These are phyloP conservation scores for Alternaria sp. DNA, from an alignment of 2,329 filamentous ascomycete genomes.

Conservation along the genomic window DNA sequence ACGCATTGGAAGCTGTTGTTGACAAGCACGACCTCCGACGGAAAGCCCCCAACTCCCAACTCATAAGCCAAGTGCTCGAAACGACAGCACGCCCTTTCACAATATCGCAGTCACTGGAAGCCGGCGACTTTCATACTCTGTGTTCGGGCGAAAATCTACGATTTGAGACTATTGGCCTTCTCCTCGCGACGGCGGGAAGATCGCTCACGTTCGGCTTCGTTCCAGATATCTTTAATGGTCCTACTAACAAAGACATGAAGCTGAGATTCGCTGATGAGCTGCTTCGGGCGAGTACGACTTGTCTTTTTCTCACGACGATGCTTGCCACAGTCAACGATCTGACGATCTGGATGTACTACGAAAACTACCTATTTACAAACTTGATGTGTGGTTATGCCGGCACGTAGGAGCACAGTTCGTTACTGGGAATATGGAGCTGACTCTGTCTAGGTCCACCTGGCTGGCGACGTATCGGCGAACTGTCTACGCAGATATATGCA, in stretches of 20 bases:
- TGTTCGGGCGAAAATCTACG: slow-evolving; percentile 52
- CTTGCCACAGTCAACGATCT: slow-evolving; percentile 54
- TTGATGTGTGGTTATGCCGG: slow-evolving; percentile 52
- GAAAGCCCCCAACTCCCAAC: slow-evolving; percentile 34
- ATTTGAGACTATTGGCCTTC: slow-evolving; percentile 52
- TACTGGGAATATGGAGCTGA: background rate
- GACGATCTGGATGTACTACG: slow-evolving; percentile 44
- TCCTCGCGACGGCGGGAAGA: slow-evolving; percentile 52
- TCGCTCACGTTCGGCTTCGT: slow-evolving; percentile 39
- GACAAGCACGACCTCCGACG: slow-evolving; percentile 43
- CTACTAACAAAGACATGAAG: slow-evolving; percentile 26
- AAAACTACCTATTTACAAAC: slow-evolving; percentile 51
- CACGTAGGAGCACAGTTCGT: slow-evolving; percentile 24
- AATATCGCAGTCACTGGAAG: slow-evolving; percentile 37
- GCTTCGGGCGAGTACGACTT: slow-evolving; percentile 49
- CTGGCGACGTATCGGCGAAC: slow-evolving; percentile 46
- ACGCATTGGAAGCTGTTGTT: slow-evolving; percentile 40
- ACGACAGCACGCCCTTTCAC: slow-evolving; percentile 40
- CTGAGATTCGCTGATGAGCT: slow-evolving; percentile 42
- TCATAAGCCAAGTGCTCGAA: slow-evolving; percentile 40
- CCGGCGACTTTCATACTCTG: slow-evolving; percentile 49
- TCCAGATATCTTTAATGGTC: slow-evolving; percentile 32
- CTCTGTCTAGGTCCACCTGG: slow-evolving; percentile 33
- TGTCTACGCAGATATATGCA: slow-evolving; percentile 44
- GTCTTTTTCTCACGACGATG: slow-evolving; percentile 50